Conservation (phyloP, 257 asterid genomes). For the Parsonsia alboflavescens region DNA sequence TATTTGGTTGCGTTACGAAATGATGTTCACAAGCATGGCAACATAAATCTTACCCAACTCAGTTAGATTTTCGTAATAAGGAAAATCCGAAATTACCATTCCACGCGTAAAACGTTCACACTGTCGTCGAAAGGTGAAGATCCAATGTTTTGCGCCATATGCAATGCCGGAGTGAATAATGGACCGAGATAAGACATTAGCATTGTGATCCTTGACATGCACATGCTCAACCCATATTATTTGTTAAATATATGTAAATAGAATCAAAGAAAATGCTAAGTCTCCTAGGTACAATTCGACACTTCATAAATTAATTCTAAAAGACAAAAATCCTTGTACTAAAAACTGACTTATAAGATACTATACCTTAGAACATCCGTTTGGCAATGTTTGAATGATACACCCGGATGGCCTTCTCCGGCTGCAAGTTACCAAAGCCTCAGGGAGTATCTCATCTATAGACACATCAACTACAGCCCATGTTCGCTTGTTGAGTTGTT, state of each 20-base stretch:
- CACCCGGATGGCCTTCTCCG: constrained; percentile 63
- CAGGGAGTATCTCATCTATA: constrained; percentile 18
- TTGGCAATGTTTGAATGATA: constrained; percentile 30
- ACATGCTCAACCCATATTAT: constrained; percentile 66
- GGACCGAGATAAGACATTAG: constrained; percentile 32
- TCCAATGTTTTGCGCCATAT: constrained; percentile 58
- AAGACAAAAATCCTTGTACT: too few species aligned
- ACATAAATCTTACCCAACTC: too few species aligned
- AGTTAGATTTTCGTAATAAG: too few species aligned
- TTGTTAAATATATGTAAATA: constrained; percentile 3
- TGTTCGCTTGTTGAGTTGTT: constrained; percentile 23
- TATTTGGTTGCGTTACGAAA: too few species aligned
- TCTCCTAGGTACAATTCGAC: too few species aligned
- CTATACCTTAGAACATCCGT: neutral
- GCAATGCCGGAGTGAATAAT: constrained; percentile 45
- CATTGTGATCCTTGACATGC: constrained; percentile 27
- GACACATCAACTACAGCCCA: constrained; percentile 60
- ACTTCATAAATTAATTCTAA: too few species aligned
- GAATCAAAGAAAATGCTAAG: neutral
- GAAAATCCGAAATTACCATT: too few species aligned
- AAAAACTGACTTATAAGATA: too few species aligned
- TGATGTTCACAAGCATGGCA: too few species aligned
- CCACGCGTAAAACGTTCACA: constrained; percentile 33
- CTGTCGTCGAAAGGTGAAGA: constrained; percentile 36
- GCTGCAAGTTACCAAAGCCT: constrained; percentile 8